Conservation (phyloP, 2,329 filamentous ascomycete genomes). For the Monosporascus sp. region DNA sequence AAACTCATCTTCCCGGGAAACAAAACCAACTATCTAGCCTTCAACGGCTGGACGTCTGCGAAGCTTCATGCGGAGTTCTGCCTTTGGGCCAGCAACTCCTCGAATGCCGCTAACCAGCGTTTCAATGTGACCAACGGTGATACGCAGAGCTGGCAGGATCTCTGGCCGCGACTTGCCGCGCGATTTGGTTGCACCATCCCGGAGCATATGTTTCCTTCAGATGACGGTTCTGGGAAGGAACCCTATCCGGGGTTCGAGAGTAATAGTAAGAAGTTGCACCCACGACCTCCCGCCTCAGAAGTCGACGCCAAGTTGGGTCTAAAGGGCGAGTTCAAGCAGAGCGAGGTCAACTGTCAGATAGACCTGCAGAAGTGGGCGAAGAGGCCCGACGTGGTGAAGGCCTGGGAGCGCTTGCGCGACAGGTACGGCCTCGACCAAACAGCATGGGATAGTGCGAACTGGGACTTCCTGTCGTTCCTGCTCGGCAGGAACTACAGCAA, state of each 20-base stretch:
- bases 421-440: constrained; percentile 30
- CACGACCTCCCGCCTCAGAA: constrained; percentile 25
- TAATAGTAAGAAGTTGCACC: constrained; percentile 13
- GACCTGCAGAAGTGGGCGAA: constrained; percentile 36
- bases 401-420: constrained; percentile 35
- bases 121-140: constrained; percentile 40
- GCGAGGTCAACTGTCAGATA: constrained; percentile 32
- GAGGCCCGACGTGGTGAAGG: constrained; percentile 30
- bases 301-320: constrained; percentile 22
- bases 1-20: constrained; percentile 30
- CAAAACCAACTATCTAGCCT: constrained; percentile 27
- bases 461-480: constrained; percentile 37
- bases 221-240: constrained; percentile 7
- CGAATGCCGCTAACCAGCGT: constrained; percentile 30
- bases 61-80: constrained; percentile 30
- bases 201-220: constrained; percentile 22
- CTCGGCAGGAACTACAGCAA: constrained; percentile 35
- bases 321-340: constrained; percentile 17
- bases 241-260: constrained; percentile 10
- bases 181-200: constrained; percentile 31
- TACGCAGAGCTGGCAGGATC: constrained; percentile 33
- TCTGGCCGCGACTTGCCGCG: constrained; percentile 35
- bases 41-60: constrained; percentile 29
- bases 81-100: constrained; percentile 26
- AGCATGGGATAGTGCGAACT: constrained; percentile 36